Conservation (phyloP, 2,329 filamentous ascomycete genomes). For the Moelleriella libera region DNA sequence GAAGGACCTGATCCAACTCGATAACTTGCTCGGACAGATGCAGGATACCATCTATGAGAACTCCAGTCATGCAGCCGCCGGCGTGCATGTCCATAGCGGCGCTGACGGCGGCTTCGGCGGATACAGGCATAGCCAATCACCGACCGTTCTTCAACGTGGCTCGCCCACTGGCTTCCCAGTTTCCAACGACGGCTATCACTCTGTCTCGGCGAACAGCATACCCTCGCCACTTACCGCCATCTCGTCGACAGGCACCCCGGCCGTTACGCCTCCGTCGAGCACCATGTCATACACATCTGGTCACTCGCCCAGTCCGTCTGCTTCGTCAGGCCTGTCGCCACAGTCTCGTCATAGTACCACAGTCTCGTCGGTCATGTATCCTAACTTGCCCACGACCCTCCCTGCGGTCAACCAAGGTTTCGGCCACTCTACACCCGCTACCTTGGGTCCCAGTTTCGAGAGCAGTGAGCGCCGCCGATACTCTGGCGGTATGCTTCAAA, state of each 20-base stretch:
- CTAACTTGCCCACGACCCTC: constrained; percentile 40
- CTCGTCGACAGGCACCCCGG: constrained; percentile 56
- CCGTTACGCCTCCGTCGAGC: constrained; percentile 63
- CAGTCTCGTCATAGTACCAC: constrained; percentile 47
- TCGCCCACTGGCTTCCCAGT: constrained; percentile 17
- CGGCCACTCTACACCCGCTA: constrained; percentile 54
- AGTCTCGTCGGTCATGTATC: constrained; percentile 54
- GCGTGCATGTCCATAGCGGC: constrained; percentile 61
- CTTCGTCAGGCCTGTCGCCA: constrained; percentile 50
- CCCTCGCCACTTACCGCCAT: constrained; percentile 45
- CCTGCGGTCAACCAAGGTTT: constrained; percentile 58
- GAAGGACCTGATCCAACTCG: constrained; percentile 84
- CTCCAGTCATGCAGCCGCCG: constrained; percentile 66
- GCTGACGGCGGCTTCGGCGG: constrained; percentile 50
- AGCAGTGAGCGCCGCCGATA: constrained; percentile 49
- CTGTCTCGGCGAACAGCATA: constrained; percentile 39
- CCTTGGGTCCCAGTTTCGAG: constrained; percentile 54
- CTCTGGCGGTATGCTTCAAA: constrained; percentile 53
- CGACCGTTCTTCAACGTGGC: constrained; percentile 25
- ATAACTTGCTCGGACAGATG: constrained; percentile 90
- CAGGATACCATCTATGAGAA: constrained; percentile 94
- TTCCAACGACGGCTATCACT: constrained; percentile 21
- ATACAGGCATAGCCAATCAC: constrained; percentile 43
- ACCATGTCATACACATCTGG: constrained; percentile 64
- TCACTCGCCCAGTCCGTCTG: constrained; percentile 62